Conservation (phyloP, 169 alveolate species). For the Cryptosporidium andersoni region DNA sequence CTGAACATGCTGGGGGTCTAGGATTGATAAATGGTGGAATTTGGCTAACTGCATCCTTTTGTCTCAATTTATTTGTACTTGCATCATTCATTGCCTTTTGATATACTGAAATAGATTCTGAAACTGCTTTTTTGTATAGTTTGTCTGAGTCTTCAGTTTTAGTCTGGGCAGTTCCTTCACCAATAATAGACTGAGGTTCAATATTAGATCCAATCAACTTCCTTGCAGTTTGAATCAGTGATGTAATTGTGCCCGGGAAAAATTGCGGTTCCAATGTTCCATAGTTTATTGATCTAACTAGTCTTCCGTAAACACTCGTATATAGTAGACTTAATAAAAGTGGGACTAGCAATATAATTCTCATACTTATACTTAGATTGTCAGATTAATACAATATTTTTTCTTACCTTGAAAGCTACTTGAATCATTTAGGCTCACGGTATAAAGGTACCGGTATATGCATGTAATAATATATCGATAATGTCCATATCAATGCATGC, state of each 20-base stretch:
- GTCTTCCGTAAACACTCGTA: slow-evolving; percentile 21
- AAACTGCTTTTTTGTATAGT: slow-evolving; percentile 51
- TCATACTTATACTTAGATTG: background rate
- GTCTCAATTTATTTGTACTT: slow-evolving; percentile 35
- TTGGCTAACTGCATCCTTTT: slow-evolving; percentile 42
- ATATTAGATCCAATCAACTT: slow-evolving; percentile 63
- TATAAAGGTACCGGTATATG: background rate
- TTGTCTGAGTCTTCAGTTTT: slow-evolving; percentile 20
- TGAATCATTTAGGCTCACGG: background rate
- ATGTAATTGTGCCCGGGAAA: slow-evolving; percentile 62
- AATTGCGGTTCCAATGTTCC: slow-evolving; percentile 63
- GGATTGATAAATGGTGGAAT: slow-evolving; percentile 45
- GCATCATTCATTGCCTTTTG: slow-evolving; percentile 72
- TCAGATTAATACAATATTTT: background rate
- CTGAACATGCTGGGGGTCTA: slow-evolving; percentile 58
- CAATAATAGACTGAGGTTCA: slow-evolving; percentile 58
- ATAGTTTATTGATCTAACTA: slow-evolving; percentile 50
- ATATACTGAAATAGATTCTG: slow-evolving; percentile 59
- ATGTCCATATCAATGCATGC: slow-evolving; percentile 1
- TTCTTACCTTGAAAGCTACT: background rate
- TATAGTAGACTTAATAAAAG: slow-evolving; percentile 5
- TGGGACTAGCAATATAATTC: background rate
- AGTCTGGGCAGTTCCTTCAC: slow-evolving; percentile 54
- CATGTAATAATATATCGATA: background rate
- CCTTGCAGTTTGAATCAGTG: slow-evolving; percentile 70